Base-by-base conservation (phyloP, 2,329 filamentous ascomycete species). In the Nothophaeocryptopus gaeumannii region DNA sequence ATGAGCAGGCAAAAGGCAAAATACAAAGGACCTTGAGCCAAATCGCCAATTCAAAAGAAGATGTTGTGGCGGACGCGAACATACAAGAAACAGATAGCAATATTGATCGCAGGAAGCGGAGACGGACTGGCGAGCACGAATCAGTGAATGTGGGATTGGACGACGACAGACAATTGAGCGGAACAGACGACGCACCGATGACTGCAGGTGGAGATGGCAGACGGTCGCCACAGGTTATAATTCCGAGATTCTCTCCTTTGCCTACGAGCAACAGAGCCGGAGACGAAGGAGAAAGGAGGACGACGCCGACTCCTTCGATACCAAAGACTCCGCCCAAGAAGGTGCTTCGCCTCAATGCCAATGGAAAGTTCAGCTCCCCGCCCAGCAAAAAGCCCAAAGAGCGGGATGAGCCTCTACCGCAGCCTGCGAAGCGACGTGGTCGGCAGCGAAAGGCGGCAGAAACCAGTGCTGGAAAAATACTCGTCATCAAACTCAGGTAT, bases 401-500 rank as follows among this genome's bases (percentile, higher is more conserved):
- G 2, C 49, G 59, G 15, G 54, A 58, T 26, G 45, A 53, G 9
- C 16, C 50, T 2, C 52, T 46, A 8, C 34, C 43, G n/a, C 54
- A 63, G 2, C 56, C 51, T 20, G 44, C 60, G n/a, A 61, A 55
- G 26, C 61, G 58, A 44, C 50, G 65, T 45, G 63, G 62, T 7
- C 54, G 65, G 33, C 60, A 60, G 20, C 59, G 63, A 30, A 65
- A 65, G 36, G 52, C 60, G 29, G 60, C 61, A 44, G 50, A 53
- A 36, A 33, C 40, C 9, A 41, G 15, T 14, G 42, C 47, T 29
- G 34, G 42, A 14, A 50, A 47, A 15, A 50, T 54, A 26, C 57
- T 66, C 3, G n/a, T 69, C 1, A 63, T 64, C 5, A 44, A 53
- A 13, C 26, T 65, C 5, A 42, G n/a, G 2, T 92, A 92, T 62